These are phyloP conservation scores for Phialocephala subalpina DNA, from an alignment of 2,329 filamentous ascomycete genomes.

Conservation along the genomic window DNA sequence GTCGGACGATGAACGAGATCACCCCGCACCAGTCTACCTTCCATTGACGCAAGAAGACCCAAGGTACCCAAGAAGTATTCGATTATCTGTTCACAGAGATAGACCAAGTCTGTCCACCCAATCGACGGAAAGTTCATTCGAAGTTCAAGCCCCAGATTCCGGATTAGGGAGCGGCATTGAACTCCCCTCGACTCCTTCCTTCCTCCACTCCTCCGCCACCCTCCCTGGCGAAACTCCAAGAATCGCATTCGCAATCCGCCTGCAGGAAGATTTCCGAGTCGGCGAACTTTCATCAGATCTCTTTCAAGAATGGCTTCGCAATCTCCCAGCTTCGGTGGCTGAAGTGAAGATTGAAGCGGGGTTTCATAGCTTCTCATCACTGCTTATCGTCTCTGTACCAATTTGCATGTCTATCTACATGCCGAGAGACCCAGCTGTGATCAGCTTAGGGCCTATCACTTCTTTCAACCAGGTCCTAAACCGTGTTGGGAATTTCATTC, in stretches of 20 bases:
- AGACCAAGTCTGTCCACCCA: not conserved
- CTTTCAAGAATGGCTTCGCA: conserved; percentile 34
- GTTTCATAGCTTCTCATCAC: conserved; percentile 33
- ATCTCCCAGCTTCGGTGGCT: conserved; percentile 31
- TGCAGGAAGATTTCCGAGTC: conserved; percentile 28
- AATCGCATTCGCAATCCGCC: conserved; percentile 35
- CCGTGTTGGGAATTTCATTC: conserved; percentile 21
- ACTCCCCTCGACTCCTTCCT: conserved; percentile 23
- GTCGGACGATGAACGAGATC: conserved; percentile 22
- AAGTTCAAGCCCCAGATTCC: conserved; percentile 16
- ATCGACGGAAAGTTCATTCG: conserved; percentile 18
- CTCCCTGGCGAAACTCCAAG: conserved; percentile 24
- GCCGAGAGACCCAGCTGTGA: conserved; percentile 30
- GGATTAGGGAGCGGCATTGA: conserved; percentile 1
- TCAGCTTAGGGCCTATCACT: conserved; percentile 33
- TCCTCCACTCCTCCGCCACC: conserved; percentile 30
- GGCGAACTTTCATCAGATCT: conserved; percentile 31
- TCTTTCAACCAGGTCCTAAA: conserved; percentile 33
- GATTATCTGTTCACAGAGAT: conserved; percentile 24
- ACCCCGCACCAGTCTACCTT: conserved; percentile 27
- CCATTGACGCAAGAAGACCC: conserved; percentile 27
- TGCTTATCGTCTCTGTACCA: conserved; percentile 37
- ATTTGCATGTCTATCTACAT: conserved; percentile 39
- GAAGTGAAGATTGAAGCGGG: conserved; percentile 38
- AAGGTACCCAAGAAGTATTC: conserved; percentile 33